Evolutionary conservation across 2,329 filamentous ascomycete species (phyloP), one percentile per base, ranked within the genome.

Genomic region (Paracoccidioides brasiliensis): DNA sequence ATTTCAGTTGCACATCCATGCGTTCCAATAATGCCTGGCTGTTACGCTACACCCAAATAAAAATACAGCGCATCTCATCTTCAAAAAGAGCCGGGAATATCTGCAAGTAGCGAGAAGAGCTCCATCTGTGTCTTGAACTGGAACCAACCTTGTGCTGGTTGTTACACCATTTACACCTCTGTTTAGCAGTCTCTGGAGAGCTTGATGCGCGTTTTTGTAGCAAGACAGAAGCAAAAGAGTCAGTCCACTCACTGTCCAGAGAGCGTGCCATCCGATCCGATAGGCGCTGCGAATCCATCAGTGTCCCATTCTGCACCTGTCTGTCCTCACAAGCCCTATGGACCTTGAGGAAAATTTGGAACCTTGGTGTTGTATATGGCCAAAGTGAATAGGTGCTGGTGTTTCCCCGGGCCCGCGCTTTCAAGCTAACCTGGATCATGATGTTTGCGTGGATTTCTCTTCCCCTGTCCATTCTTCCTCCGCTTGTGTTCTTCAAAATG

Each of bases 221-320:
- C 63, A 51, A 63, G 58, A 41, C 61, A 62, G 10, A 67, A 56
- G 62, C 65, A 67, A 51, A 66, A 65, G 41, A 61, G 57, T 30
- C 60, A 22, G 22, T 22, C 22, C 22, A 22, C 22, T 22, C 57
- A 56, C 55, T 63, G n/a, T 64, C 59, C 57, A 64, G 52, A 32
- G 62, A 65, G 43, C 59, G 30, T 54, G 55, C 60, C 63, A 66
- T 67, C 7, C 53, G 58, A 30, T 49, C 15, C 54, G 66, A 63
- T 12, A 66, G 59, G 33, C 59, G 53, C 33, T 49, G 60, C 37
- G 57, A 56, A 55, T 55, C 59, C n/a, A 53, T 38, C 35, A 62
- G 51, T 6, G 51, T 57, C 15, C 42, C 49, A 37, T 58, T 37
- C 51, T 41, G 33, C 41, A 57, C 53, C 45, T 41, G 53, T 49